phyloP scores from a whole-genome alignment of 1,284 basidiomycete species.

The Heterobasidion parviporum region DNA sequence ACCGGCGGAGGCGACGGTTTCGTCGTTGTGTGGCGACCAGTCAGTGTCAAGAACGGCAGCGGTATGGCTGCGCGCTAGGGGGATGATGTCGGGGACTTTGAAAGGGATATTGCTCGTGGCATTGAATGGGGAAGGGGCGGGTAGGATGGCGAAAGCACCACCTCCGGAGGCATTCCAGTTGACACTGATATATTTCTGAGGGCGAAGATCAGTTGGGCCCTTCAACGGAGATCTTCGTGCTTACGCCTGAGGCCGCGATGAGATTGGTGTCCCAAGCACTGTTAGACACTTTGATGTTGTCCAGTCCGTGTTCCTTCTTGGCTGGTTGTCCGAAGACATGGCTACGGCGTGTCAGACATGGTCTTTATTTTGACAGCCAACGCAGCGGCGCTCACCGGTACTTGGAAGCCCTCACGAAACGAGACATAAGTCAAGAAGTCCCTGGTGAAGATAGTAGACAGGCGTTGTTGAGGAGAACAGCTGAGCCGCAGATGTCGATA shows the following conservation, averaged over 20 bases:
- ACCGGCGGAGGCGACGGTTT: constrained; percentile 81
- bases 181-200: constrained; percentile 76
- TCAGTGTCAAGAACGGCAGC: constrained; percentile 92
- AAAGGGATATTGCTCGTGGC: constrained; percentile 49
- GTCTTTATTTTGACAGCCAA: not conserved
- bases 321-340: constrained; percentile 86
- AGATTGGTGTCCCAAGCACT: constrained; percentile 97
- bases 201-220: not conserved
- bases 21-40: constrained; percentile 94
- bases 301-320: constrained; percentile 79
- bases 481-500: not conserved
- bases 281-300: constrained; percentile 87
- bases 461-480: not conserved
- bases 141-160: constrained; percentile 91
- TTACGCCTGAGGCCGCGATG: constrained; percentile 76
- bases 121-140: constrained; percentile 71
- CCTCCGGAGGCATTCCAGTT: constrained; percentile 97
- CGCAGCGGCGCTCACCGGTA: constrained; percentile 45
- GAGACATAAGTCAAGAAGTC: constrained; percentile 44
- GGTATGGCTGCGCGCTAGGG: constrained; percentile 83
- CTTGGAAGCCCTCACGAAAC: constrained; percentile 65
- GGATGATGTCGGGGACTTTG: constrained; percentile 90
- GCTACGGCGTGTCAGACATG: constrained; percentile 27
- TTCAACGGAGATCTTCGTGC: constrained; percentile 15
- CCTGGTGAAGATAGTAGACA: not conserved